Evolutionary conservation across 371 early-diverging fungal species (phyloP).

Genomic region (Basidiobolus meristosporus): DNA sequence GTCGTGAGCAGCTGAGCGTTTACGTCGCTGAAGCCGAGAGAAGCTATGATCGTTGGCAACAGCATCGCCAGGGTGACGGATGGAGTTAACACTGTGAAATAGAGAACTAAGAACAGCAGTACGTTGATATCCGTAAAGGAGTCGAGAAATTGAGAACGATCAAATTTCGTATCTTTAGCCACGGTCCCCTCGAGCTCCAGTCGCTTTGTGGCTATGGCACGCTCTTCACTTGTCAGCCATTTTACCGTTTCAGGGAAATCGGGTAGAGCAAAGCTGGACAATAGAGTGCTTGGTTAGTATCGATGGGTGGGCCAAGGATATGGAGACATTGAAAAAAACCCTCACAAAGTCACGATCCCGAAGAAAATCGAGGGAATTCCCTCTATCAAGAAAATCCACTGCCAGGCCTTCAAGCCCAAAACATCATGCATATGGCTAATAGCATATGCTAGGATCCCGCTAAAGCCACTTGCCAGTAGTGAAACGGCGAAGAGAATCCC

Average conservation of each 20-base stretch:
- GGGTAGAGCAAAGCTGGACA: background rate
- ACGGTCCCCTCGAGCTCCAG: background rate
- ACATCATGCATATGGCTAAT: constrained; percentile 32
- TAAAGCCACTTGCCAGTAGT: constrained; percentile 49
- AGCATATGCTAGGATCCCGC: constrained; percentile 32
- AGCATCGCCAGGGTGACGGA: too few relatives aligned
- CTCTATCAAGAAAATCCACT: constrained; percentile 16
- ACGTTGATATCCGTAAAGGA: constrained; percentile 21
- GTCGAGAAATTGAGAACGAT: constrained; percentile 12
- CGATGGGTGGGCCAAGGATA: too few relatives aligned
- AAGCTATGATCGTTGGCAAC: too few relatives aligned
- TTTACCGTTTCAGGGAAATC: background rate
- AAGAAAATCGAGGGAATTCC: constrained; percentile 3
- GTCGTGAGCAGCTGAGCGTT: background rate
- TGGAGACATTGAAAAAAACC: too few relatives aligned
- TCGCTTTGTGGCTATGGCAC: background rate
- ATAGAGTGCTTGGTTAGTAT: too few relatives aligned
- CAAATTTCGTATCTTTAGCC: background rate
- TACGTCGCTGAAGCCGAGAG: background rate
- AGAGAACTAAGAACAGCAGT: too few relatives aligned
- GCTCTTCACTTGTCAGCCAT: constrained; percentile 1
- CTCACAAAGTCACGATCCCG: constrained; percentile 1
- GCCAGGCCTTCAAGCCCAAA: constrained; percentile 22
- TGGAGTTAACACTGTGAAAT: too few relatives aligned
- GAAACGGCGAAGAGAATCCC: constrained; percentile 42